Base-by-base conservation (phyloP, 1,139 yeast species). In the Saccharomyces hybrid region DNA sequence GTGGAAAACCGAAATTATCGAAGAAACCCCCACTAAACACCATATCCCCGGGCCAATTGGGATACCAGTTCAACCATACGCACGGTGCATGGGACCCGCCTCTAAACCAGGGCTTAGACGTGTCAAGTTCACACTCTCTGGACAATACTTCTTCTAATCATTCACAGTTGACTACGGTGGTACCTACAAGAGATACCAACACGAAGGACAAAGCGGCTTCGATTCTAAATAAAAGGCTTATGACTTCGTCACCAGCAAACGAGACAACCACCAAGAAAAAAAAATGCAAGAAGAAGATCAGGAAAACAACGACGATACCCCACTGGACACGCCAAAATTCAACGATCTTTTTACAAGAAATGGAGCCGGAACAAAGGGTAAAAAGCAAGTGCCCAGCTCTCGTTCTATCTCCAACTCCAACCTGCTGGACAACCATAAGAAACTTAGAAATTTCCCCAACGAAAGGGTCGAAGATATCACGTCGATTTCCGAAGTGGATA, bases 81-180 rank as follows among this genome's bases (percentile, higher is more conserved):
- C 60, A 60, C 21, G 68, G 69, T 3, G 63, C 60, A 5, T 66
- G 70, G 70, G 63, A 61, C 21, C 61, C 62, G 47, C 67, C 66
- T 7, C 55, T 58, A 9, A 55, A 58, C 11, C 53, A 58, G 28
- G 53, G 49, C 19, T 62, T 59, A 26, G 65, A 61, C 47, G 57
- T 58, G 14, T 60, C 66, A 3, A 60, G 61, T 49, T 61, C 62
- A 48, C 59, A 64, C 29, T 59, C 65, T 8, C 55, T 56, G 5
- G 62, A 61, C 47, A 58, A 57, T 49, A 55, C 59, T 11, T 51
- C 58, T 8, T 52, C 55, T 24, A 51, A 38, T 27, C 49, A 28
- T 16, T 51, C 34, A 24, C 50, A 48, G 54, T 46, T 32, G 29
- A 32, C 48, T 26, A 29, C 49, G 21, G 29, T 32, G 47, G 21